Evolutionary conservation across 2,329 filamentous ascomycete species (phyloP).

Genomic region (Cercospora zeae-maydis): DNA sequence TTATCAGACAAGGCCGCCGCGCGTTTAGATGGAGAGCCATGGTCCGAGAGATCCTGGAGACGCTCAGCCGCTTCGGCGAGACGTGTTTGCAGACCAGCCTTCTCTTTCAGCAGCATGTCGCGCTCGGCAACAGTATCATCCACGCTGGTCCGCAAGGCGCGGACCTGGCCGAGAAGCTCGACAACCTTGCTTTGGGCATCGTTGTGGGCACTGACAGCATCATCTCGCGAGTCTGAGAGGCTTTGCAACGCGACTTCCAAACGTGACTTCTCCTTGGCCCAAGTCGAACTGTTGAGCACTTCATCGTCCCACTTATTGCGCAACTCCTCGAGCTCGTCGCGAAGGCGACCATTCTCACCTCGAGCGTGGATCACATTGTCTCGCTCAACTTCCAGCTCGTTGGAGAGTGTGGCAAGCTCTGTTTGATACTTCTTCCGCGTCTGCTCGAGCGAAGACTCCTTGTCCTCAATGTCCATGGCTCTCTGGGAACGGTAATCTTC

Average conservation of each 20-base stretch:
- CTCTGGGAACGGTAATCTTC: constrained; percentile 95
- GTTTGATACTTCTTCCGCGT: constrained; percentile 96
- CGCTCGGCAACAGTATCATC: constrained; percentile 84
- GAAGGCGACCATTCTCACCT: constrained; percentile 77
- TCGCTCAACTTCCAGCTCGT: constrained; percentile 88
- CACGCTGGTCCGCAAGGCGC: constrained; percentile 73
- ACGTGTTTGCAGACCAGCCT: constrained; percentile 80
- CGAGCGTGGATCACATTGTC: constrained; percentile 83
- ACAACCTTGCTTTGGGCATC: constrained; percentile 94
- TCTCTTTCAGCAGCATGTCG: constrained; percentile 80
- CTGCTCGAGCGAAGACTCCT: constrained; percentile 92
- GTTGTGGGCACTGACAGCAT: constrained; percentile 88
- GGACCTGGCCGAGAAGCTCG: constrained; percentile 82
- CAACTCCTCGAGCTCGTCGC: constrained; percentile 94
- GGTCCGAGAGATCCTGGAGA: constrained; percentile 75
- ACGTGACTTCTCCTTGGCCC: constrained; percentile 95
- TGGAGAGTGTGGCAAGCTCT: constrained; percentile 82
- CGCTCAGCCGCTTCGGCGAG: constrained; percentile 83
- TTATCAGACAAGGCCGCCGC: constrained; percentile 86
- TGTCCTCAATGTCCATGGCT: constrained; percentile 95
- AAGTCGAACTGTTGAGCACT: constrained; percentile 93
- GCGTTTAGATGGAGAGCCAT: constrained; percentile 79
- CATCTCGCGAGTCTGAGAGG: constrained; percentile 84
- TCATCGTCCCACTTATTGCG: constrained; percentile 98
- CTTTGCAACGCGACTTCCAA: constrained; percentile 87